phyloP scores from a whole-genome alignment of 345 rosid genomes.

The Boechera retrofracta region DNA sequence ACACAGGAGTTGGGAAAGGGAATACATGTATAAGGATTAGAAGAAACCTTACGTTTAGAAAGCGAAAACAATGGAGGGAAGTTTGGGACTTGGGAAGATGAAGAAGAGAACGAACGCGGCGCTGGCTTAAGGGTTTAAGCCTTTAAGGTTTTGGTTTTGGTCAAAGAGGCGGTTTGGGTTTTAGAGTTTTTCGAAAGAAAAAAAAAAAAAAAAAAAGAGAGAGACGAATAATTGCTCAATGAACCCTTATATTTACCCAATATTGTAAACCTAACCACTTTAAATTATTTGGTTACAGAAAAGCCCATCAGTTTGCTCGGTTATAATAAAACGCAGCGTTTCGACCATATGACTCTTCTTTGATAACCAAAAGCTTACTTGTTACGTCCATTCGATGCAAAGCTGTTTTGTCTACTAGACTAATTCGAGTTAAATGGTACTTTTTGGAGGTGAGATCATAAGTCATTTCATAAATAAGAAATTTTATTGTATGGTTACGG shows the following conservation, averaged over 20 bases:
- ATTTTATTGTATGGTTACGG: too few species aligned
- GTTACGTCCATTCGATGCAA: too few species aligned
- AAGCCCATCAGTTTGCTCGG: neutral
- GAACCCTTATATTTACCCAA: neutral
- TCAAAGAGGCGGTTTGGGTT: slow-evolving; percentile 30
- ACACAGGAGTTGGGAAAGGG: neutral
- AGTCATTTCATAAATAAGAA: too few species aligned
- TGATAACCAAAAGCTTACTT: too few species aligned
- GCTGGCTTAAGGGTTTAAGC: slow-evolving; percentile 22
- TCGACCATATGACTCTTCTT: too few species aligned
- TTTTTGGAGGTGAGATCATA: too few species aligned
- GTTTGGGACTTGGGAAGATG: neutral
- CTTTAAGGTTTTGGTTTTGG: neutral
- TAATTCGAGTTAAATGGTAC: too few species aligned
- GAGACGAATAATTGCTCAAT: neutral
- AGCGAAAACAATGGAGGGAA: neutral
- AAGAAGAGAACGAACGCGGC: neutral
- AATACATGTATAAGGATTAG: neutral
- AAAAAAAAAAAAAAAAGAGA: neutral
- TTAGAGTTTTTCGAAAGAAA: neutral
- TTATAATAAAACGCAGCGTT: neutral
- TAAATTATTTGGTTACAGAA: neutral
- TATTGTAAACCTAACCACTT: neutral
- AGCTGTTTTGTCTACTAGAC: too few species aligned
- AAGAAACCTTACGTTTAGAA: neutral